phyloP scores from a whole-genome alignment of 768 basidiomycete genomes.

The Boletus edulis region DNA sequence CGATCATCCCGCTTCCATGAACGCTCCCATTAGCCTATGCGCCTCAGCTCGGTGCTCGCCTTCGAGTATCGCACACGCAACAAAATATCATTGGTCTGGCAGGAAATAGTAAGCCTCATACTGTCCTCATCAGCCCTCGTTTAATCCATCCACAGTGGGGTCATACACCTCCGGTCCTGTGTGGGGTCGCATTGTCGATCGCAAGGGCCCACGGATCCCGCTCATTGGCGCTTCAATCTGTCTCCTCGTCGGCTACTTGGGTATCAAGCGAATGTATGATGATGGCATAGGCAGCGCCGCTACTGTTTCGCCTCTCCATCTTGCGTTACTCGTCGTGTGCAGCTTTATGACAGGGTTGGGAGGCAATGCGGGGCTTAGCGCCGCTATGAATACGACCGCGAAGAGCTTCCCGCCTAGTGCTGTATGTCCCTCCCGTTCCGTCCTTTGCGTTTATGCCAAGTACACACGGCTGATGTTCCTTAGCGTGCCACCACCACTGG shows the following conservation, averaged over 20 bases:
- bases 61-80: constrained; percentile 75
- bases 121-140: background rate
- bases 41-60: constrained; percentile 78
- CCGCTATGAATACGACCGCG: constrained; percentile 79
- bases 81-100: constrained; percentile 80
- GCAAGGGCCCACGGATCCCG: constrained; percentile 65
- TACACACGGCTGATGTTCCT: background rate
- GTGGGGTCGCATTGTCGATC: constrained; percentile 79
- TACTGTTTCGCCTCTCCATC: constrained; percentile 40
- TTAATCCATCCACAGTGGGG: constrained; percentile 48
- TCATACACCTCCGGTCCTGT: constrained; percentile 74
- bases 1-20: background rate
- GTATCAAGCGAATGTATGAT: constrained; percentile 68
- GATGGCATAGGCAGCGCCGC: constrained; percentile 40
- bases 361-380: constrained; percentile 65
- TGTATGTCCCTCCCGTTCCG: constrained; percentile 39
- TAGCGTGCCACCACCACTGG: constrained; percentile 77
- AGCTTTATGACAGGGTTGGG: constrained; percentile 76
- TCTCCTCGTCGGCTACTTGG: constrained; percentile 70
- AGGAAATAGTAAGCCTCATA: constrained; percentile 56
- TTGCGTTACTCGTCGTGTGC: constrained; percentile 56
- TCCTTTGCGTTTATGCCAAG: background rate
- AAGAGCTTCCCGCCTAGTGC: constrained; percentile 74
- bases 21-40: constrained; percentile 59
- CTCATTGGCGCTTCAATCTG: constrained; percentile 57